A percentile compares a stretch with the other conserved stretches of the same genome.
Conservation (phyloP, 768 basidiomycete genomes). For the Tulasnella sp. region DNA sequence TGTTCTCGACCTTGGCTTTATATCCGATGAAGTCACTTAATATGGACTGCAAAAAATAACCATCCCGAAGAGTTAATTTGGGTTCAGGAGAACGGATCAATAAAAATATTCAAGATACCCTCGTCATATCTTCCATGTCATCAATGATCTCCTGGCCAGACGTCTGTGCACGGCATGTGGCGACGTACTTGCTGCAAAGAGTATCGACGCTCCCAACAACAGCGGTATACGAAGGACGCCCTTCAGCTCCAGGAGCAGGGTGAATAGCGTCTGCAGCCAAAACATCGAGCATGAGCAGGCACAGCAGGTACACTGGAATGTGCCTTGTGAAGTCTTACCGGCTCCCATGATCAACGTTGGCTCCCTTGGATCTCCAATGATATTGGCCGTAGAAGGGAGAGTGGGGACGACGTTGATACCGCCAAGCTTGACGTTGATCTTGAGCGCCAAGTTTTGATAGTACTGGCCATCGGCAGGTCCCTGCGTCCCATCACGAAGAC, state of each 20-base stretch:
- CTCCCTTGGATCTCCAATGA: conserved; percentile 55
- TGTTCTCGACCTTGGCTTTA: conserved; percentile 7
- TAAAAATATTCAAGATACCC: conserved; percentile 29
- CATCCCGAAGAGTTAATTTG: background rate
- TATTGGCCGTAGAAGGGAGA: conserved; percentile 42
- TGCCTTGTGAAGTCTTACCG: too few species aligned
- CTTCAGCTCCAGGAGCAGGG: conserved; percentile 65
- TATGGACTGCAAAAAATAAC: background rate
- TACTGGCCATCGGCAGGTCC: background rate
- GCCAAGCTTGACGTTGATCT: conserved; percentile 75
- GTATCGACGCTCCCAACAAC: conserved; percentile 73
- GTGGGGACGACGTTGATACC: conserved; percentile 74
- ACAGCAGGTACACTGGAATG: too few species aligned
- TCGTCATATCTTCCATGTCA: conserved; percentile 54
- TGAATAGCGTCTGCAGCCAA: conserved; percentile 28
- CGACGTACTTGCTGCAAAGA: conserved; percentile 57
- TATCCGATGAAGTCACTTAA: conserved; percentile 10
- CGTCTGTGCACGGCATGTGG: conserved; percentile 52
- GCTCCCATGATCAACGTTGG: conserved; percentile 70
- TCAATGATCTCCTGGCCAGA: conserved; percentile 70
- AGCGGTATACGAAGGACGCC: conserved; percentile 70
- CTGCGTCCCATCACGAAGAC: background rate
- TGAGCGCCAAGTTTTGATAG: conserved; percentile 24
- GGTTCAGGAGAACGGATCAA: background rate
- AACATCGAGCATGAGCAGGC: too few species aligned